phyloP scores from a whole-genome alignment of 1,139 yeast species.

The Pichia sp. region DNA sequence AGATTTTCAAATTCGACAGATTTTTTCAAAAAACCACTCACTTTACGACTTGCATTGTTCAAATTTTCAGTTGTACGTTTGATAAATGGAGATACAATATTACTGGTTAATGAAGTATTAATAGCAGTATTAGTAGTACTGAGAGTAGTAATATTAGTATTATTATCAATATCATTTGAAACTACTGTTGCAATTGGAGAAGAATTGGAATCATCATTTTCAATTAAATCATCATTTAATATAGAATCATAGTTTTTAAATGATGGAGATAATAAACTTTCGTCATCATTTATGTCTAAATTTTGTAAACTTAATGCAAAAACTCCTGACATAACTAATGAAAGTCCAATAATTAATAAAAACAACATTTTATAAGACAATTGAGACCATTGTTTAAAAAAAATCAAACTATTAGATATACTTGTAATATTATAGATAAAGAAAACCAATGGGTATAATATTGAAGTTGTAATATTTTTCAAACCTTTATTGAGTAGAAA shows the following conservation, averaged over 20 bases:
- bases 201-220: too few relatives aligned
- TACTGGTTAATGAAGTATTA: constrained; percentile 8
- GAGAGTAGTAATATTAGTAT: too few relatives aligned
- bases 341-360: constrained; percentile 46
- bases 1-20: constrained; percentile 18
- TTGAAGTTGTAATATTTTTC: constrained; percentile 65
- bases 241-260: too few relatives aligned
- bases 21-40: constrained; percentile 22
- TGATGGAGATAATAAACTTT: too few relatives aligned
- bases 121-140: constrained; percentile 7
- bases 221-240: neutral
- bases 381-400: constrained; percentile 46
- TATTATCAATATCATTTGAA: too few relatives aligned
- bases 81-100: constrained; percentile 21
- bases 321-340: constrained; percentile 47
- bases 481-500: constrained; percentile 71
- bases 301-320: constrained; percentile 42
- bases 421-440: constrained; percentile 74
- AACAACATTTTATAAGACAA: constrained; percentile 35
- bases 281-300: neutral
- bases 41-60: constrained; percentile 23
- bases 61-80: constrained; percentile 22
- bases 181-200: too few relatives aligned
- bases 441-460: constrained; percentile 78
- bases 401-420: constrained; percentile 66